phyloP scores from a whole-genome alignment of 352 stramenopile species.

The Phytophthora pinifolia region DNA sequence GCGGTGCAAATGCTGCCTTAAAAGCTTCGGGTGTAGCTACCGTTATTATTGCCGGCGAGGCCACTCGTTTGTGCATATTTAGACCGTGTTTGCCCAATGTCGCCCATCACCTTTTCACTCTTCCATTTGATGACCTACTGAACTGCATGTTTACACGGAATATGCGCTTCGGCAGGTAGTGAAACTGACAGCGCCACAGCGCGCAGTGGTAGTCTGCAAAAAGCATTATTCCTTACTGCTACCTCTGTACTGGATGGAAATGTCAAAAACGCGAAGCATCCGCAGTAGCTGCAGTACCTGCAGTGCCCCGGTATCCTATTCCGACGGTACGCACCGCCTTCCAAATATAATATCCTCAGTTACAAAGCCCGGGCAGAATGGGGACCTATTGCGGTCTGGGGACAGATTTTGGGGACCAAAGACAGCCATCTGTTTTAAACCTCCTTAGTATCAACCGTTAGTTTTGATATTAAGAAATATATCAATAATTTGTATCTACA shows the following conservation, averaged over 20 bases:
- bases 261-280: not conserved
- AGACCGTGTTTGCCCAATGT: constrained; percentile 25
- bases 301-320: constrained; percentile 10
- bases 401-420: too few species aligned
- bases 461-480: too few species aligned
- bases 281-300: not conserved
- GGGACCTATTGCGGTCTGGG: not conserved
- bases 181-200: not conserved
- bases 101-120: constrained; percentile 18
- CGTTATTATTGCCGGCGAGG: too few species aligned
- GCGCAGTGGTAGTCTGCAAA: not conserved
- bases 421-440: too few species aligned
- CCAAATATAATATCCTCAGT: not conserved
- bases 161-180: not conserved
- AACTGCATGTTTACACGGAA: too few species aligned
- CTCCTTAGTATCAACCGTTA: too few species aligned
- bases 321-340: constrained; percentile 25
- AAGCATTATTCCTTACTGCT: not conserved
- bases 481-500: too few species aligned
- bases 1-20: too few species aligned
- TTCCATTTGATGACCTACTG: constrained; percentile 2
- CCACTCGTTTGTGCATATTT: too few species aligned
- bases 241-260: not conserved
- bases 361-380: not conserved
- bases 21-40: too few species aligned